phyloP scores from a whole-genome alignment of 225 moss, liverwort and hornwort genomes.

The Pseudisothecium myosuroides region DNA sequence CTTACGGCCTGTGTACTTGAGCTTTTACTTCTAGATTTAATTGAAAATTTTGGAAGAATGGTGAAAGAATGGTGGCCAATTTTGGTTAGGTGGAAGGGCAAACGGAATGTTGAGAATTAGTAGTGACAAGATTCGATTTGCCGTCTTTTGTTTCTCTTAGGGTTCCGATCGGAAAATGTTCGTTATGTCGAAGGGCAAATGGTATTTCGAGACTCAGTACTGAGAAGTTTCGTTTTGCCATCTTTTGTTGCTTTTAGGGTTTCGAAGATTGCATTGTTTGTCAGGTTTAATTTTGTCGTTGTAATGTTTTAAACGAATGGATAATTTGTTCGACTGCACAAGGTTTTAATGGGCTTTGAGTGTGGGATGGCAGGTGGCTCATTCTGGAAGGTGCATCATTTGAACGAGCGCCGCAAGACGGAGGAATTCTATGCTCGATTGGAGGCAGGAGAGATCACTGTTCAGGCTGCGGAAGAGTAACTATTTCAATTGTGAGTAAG shows the following conservation, averaged over 20 bases:
- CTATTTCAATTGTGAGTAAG: neutral
- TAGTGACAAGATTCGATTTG: too few species aligned
- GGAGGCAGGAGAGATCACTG: constrained; percentile 36
- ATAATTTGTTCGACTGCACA: neutral
- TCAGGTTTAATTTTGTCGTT: neutral
- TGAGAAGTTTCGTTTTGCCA: neutral
- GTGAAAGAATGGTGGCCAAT: neutral
- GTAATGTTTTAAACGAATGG: too few species aligned
- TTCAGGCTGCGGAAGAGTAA: constrained; percentile 4
- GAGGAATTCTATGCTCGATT: constrained; percentile 33
- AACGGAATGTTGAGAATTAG: neutral
- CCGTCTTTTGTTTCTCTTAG: neutral
- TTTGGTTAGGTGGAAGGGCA: neutral
- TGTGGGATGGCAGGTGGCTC: constrained; percentile 6
- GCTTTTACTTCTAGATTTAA: neutral
- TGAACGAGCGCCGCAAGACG: constrained; percentile 38
- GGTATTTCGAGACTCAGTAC: neutral
- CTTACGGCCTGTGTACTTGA: neutral
- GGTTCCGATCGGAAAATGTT: neutral
- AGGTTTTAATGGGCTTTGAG: neutral
- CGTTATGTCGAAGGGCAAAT: too few species aligned
- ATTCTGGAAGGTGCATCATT: constrained; percentile 38
- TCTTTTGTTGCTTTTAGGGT: neutral
- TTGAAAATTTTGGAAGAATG: neutral
- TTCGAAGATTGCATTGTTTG: neutral